These are phyloP conservation scores for Daldinia bambusicola DNA, from an alignment of 495 filamentous ascomycete species.

Conservation along the genomic window DNA sequence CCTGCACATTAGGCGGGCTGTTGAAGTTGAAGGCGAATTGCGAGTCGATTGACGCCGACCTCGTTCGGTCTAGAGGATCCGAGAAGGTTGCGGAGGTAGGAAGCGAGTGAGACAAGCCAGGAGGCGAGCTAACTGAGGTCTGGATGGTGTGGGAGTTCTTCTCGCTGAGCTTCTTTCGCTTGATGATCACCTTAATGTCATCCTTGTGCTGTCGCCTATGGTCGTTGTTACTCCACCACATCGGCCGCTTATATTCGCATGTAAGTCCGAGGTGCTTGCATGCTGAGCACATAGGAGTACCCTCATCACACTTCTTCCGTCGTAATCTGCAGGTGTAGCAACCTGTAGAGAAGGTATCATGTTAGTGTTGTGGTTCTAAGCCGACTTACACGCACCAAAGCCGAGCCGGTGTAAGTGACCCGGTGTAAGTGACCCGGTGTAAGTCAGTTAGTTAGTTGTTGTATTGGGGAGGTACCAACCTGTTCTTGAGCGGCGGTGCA, in stretches of 20 bases:
- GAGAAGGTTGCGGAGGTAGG: slow-evolving; percentile 83
- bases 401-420: slow-evolving; percentile 45
- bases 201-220: slow-evolving; percentile 89
- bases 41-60: slow-evolving; percentile 81
- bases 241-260: slow-evolving; percentile 95
- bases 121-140: slow-evolving; percentile 70
- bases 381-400: slow-evolving; percentile 40
- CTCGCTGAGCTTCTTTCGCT: slow-evolving; percentile 92
- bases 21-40: slow-evolving; percentile 81
- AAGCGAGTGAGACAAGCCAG: slow-evolving; percentile 81
- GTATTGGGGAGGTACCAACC: slow-evolving; percentile 66
- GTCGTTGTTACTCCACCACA: slow-evolving; percentile 96
- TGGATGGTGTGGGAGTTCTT: slow-evolving; percentile 72
- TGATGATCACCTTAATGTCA: slow-evolving; percentile 95
- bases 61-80: slow-evolving; percentile 73
- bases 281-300: slow-evolving; percentile 82
- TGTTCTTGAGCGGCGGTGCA: slow-evolving; percentile 92
- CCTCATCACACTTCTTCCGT: slow-evolving; percentile 98
- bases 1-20: slow-evolving; percentile 65
- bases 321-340: slow-evolving; percentile 97
- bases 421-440: slow-evolving; percentile 33
- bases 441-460: slow-evolving; percentile 30
- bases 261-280: slow-evolving; percentile 86
- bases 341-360: slow-evolving; percentile 62
- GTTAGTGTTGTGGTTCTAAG: slow-evolving; percentile 39